Evolutionary conservation across 768 basidiomycete genomes (phyloP).

Genomic region (Strobilomyces confusus): DNA sequence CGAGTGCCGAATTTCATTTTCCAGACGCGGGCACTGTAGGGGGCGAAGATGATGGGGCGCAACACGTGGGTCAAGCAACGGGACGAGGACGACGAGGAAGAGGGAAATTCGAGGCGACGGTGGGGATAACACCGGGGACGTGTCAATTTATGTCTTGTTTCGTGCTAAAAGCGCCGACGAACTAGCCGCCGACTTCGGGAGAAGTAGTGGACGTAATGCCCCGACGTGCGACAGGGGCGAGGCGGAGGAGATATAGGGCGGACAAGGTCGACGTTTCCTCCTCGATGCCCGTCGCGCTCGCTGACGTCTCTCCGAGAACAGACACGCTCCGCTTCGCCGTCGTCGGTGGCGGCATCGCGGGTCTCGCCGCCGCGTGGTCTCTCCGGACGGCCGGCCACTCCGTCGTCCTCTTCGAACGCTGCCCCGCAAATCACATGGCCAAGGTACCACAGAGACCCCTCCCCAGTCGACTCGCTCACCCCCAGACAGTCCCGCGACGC

Average conservation of each 20-base stretch:
- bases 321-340: constrained; percentile 19
- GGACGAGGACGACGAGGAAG: constrained; percentile 43
- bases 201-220: no score
- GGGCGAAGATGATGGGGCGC: constrained; percentile 63
- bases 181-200: no score
- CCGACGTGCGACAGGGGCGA: no score
- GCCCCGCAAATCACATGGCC: constrained; percentile 35
- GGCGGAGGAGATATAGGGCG: background rate
- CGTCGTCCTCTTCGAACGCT: constrained; percentile 51
- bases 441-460: constrained; percentile 21
- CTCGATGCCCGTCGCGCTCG: constrained; percentile 8
- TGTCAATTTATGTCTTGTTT: no score
- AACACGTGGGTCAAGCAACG: constrained; percentile 86
- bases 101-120: no score
- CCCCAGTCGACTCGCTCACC: background rate
- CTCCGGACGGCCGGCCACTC: constrained; percentile 52
- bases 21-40: constrained; percentile 86
- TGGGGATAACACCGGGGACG: no score
- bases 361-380: constrained; percentile 52
- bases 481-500: constrained; percentile 31
- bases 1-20: constrained; percentile 23
- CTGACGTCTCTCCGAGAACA: constrained; percentile 1
- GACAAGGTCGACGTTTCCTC: background rate
- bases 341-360: constrained; percentile 38
- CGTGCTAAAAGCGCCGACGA: no score